Evolutionary conservation across 257 asterid genomes (phyloP).

Genomic region (Thymus quinquecostatus): DNA sequence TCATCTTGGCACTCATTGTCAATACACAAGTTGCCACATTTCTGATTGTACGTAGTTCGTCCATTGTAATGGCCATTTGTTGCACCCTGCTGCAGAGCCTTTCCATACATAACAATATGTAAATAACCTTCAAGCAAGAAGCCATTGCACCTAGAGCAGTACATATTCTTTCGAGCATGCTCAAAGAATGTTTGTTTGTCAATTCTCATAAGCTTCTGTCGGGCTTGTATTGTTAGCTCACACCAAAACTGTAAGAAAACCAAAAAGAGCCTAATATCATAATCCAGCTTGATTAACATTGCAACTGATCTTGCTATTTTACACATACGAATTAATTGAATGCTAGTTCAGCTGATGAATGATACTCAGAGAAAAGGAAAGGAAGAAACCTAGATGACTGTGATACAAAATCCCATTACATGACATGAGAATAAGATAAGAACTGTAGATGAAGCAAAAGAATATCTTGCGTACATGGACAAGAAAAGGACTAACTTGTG

Average conservation of each 20-base stretch:
- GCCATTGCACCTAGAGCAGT: slow-evolving; percentile 98
- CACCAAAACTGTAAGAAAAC: slow-evolving; percentile 78
- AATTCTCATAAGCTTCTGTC: slow-evolving; percentile 75
- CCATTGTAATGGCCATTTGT: slow-evolving; percentile 42
- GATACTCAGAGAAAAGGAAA: neutral
- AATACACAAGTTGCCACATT: slow-evolving; percentile 43
- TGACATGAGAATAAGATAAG: neutral
- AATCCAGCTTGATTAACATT: slow-evolving; percentile 1
- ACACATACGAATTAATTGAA: neutral
- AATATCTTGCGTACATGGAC: neutral
- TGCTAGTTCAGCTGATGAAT: slow-evolving; percentile 7
- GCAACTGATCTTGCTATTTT: neutral
- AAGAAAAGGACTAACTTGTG: neutral
- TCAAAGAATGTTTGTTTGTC: slow-evolving; percentile 92
- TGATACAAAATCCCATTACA: neutral
- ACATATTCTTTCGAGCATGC: slow-evolving; percentile 97
- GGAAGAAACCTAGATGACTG: neutral
- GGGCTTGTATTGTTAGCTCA: slow-evolving; percentile 82
- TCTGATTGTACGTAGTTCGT: slow-evolving; percentile 44
- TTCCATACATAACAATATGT: slow-evolving; percentile 92
- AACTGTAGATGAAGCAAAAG: neutral
- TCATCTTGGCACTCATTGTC: slow-evolving; percentile 62
- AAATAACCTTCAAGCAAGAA: slow-evolving; percentile 86
- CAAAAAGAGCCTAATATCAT: slow-evolving; percentile 10
- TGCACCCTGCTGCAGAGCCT: slow-evolving; percentile 80